A percentile compares a stretch with the other conserved stretches of the same genome.
Conservation (phyloP, 495 filamentous ascomycete genomes). For the Cenococcum geophilum region DNA sequence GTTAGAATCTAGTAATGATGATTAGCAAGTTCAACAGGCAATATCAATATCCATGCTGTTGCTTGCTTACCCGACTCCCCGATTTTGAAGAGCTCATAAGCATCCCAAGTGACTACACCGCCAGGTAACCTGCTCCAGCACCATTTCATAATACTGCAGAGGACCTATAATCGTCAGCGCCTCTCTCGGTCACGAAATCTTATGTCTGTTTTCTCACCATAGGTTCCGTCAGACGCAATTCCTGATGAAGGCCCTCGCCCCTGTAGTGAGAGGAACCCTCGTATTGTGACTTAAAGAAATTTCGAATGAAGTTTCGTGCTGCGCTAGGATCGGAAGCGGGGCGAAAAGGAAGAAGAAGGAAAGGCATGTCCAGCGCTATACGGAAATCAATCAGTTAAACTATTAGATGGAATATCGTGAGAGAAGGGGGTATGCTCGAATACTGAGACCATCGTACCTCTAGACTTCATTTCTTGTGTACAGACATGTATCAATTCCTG, state of each 20-base stretch:
- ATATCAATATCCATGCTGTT: not conserved
- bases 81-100: constrained; percentile 90
- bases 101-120: constrained; percentile 93
- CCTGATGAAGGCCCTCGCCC: constrained; percentile 70
- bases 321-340: constrained; percentile 86
- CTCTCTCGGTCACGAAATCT: constrained; percentile 13
- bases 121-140: constrained; percentile 93
- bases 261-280: constrained; percentile 36
- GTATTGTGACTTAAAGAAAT: constrained; percentile 66
- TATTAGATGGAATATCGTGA: not conserved
- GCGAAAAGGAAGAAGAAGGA: constrained; percentile 91
- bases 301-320: constrained; percentile 84
- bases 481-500: constrained; percentile 78
- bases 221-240: constrained; percentile 87
- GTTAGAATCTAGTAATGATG: constrained; percentile 63
- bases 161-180: constrained; percentile 53
- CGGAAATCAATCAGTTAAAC: constrained; percentile 1
- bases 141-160: constrained; percentile 95
- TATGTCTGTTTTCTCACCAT: constrained; percentile 53
- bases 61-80: constrained; percentile 73
- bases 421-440: not conserved
- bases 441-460: constrained; percentile 57
- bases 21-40: constrained; percentile 13
- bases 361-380: constrained; percentile 78
- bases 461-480: constrained; percentile 83